Conservation (phyloP, 306 rosid genomes). For the Trichosanthes truncata region DNA sequence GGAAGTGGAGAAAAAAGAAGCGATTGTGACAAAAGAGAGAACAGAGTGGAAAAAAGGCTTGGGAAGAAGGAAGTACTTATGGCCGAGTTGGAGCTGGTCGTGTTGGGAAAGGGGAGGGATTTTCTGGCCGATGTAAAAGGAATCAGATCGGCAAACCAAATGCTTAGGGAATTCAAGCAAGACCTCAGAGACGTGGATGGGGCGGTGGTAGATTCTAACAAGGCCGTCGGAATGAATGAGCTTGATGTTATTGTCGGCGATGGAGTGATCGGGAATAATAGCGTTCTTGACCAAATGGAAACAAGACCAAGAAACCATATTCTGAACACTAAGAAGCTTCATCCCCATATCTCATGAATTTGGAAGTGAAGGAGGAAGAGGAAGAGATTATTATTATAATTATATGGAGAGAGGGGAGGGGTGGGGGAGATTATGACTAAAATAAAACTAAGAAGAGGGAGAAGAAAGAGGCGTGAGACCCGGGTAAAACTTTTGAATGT, state of each 20-base stretch:
- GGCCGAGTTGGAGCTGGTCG: conserved; percentile 27
- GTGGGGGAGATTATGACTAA: too few relatives aligned
- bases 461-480: conserved; percentile 14
- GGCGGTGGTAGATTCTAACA: conserved; percentile 16
- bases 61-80: conserved; percentile 32
- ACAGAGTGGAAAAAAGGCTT: conserved; percentile 25
- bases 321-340: not conserved
- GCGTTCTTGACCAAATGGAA: conserved; percentile 13
- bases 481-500: conserved; percentile 22
- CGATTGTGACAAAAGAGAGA: conserved; percentile 30
- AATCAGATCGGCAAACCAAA: conserved; percentile 26
- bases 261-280: not conserved
- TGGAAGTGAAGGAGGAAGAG: not conserved
- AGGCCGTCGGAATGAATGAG: conserved; percentile 25
- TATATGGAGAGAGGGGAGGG: too few relatives aligned
- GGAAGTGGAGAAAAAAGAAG: conserved; percentile 15
- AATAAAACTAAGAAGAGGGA: not conserved
- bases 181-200: conserved; percentile 19
- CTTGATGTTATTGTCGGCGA: conserved; percentile 2
- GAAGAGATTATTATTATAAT: too few relatives aligned
- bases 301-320: conserved; percentile 11
- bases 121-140: conserved; percentile 34
- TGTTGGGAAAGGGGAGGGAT: conserved; percentile 29
- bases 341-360: not conserved
- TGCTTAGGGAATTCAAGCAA: conserved; percentile 24